Percentiles rank a stretch among this genome's conserved stretches.
These are phyloP conservation scores for Piedraia hortae DNA, from an alignment of 2,329 filamentous ascomycete genomes.

Conservation along the genomic window DNA sequence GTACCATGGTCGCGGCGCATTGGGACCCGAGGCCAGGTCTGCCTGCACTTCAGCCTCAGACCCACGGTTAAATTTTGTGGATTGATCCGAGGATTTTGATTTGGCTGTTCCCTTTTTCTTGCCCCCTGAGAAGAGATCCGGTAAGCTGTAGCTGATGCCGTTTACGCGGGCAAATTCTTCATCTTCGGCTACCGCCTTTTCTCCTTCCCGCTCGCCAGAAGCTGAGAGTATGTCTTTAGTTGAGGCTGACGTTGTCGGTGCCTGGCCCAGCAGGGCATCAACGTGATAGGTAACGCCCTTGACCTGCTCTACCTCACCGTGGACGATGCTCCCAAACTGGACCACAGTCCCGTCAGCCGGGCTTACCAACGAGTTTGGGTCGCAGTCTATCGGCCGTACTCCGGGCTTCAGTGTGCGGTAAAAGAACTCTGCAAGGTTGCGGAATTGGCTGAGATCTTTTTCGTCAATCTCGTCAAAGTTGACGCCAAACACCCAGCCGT, in stretches of 20 bases:
- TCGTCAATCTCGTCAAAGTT: slow-evolving; percentile 69
- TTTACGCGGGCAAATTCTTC: slow-evolving; percentile 88
- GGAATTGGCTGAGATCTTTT: slow-evolving; percentile 64
- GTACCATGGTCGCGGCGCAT: slow-evolving; percentile 26
- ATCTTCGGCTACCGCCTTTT: slow-evolving; percentile 45
- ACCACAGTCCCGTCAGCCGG: slow-evolving; percentile 77
- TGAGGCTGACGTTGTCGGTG: slow-evolving; percentile 15
- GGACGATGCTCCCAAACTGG: slow-evolving; percentile 74
- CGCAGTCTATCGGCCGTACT: slow-evolving; percentile 54
- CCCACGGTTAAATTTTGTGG: slow-evolving; percentile 34
- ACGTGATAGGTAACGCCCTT: slow-evolving; percentile 97
- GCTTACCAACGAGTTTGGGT: slow-evolving; percentile 53
- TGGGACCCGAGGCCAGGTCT: slow-evolving; percentile 44
- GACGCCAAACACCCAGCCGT: slow-evolving; percentile 77
- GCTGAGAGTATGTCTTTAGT: slow-evolving; percentile 16
- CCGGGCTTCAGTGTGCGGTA: slow-evolving; percentile 85
- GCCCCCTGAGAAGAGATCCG: slow-evolving; percentile 52
- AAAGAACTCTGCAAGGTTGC: slow-evolving; percentile 89
- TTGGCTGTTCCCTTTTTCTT: background rate
- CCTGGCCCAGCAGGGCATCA: slow-evolving; percentile 56
- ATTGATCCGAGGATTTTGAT: slow-evolving; percentile 30
- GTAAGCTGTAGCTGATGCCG: slow-evolving; percentile 82
- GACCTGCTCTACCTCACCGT: slow-evolving; percentile 90
- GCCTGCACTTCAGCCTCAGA: slow-evolving; percentile 63
- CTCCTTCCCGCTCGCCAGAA: slow-evolving; percentile 15